Evolutionary conservation across 1,284 basidiomycete species (phyloP).

Genomic region (Cutaneotrichosporon sp.): DNA sequence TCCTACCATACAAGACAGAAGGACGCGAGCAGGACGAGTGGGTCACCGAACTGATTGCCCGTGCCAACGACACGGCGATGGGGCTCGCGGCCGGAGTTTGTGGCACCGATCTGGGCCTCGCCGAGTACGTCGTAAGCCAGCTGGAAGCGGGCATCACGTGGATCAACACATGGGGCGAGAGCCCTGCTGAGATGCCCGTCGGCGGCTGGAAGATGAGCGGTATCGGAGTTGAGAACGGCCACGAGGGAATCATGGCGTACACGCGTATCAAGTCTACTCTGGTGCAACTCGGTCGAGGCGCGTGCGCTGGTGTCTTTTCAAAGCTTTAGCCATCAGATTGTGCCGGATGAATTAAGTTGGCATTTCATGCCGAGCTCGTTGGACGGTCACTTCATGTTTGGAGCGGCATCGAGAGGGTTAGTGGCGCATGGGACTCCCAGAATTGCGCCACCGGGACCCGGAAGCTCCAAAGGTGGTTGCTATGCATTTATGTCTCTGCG

Average conservation of each 20-base stretch:
- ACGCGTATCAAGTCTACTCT: conserved; percentile 18
- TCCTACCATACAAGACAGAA: conserved; percentile 47
- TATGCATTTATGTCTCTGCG: no score
- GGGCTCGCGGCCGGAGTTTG: conserved; percentile 84
- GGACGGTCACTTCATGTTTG: no score
- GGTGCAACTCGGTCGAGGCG: conserved; percentile 8
- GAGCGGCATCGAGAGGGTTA: no score
- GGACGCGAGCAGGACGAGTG: conserved; percentile 5
- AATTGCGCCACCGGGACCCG: no score
- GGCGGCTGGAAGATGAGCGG: conserved; percentile 22
- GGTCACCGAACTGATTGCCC: conserved; percentile 51
- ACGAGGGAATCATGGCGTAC: conserved; percentile 20
- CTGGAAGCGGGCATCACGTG: conserved; percentile 74
- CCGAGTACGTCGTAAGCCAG: conserved; percentile 71
- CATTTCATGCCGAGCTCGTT: no score
- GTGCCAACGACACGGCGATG: conserved; percentile 80
- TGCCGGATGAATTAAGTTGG: no score
- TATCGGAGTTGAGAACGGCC: conserved; percentile 18
- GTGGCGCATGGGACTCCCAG: no score
- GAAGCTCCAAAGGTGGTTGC: no score
- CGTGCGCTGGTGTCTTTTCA: conserved; percentile 15
- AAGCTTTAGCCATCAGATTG: no score
- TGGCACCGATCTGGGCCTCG: conserved; percentile 76
- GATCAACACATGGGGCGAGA: conserved; percentile 24
- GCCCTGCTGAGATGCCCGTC: conserved; percentile 20